Conservation (phyloP, 805 yeast genomes). For the Candida patagonica region DNA sequence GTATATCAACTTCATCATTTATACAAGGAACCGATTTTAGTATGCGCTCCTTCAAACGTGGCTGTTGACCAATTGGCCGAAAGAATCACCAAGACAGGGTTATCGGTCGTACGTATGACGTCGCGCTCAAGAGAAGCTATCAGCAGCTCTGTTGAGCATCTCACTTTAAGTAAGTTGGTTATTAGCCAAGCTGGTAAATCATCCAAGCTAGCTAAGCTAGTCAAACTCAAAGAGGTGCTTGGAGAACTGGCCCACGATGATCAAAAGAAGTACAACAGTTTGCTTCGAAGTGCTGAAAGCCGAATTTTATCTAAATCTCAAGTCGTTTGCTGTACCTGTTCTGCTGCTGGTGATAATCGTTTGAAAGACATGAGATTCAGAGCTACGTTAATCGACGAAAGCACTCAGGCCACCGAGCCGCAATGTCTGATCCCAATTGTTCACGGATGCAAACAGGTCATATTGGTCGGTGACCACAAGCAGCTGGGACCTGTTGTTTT, state of each 20-base stretch:
- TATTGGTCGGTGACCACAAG: conserved; percentile 91
- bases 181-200: conserved; percentile 23
- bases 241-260: conserved; percentile 62
- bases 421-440: conserved; percentile 83
- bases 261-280: conserved; percentile 34
- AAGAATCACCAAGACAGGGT: conserved; percentile 58
- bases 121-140: conserved; percentile 78
- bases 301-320: conserved; percentile 48
- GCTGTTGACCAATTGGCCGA: conserved; percentile 87
- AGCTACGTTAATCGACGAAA: conserved; percentile 82
- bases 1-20: conserved; percentile 62
- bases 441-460: conserved; percentile 81
- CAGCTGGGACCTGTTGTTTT: conserved; percentile 89
- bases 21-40: conserved; percentile 58
- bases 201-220: conserved; percentile 45
- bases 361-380: conserved; percentile 49
- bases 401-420: conserved; percentile 91
- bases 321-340: conserved; percentile 85
- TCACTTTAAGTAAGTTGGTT: conserved; percentile 50
- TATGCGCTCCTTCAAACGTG: conserved; percentile 92
- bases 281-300: conserved; percentile 41
- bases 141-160: conserved; percentile 49
- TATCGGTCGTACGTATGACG: conserved; percentile 66
- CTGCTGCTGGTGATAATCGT: conserved; percentile 78
- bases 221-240: conserved; percentile 48